Evolutionary conservation across 2,329 filamentous ascomycete species (phyloP), one percentile per base, ranked within the genome.

Genomic region (Hymenoscyphus linearis): DNA sequence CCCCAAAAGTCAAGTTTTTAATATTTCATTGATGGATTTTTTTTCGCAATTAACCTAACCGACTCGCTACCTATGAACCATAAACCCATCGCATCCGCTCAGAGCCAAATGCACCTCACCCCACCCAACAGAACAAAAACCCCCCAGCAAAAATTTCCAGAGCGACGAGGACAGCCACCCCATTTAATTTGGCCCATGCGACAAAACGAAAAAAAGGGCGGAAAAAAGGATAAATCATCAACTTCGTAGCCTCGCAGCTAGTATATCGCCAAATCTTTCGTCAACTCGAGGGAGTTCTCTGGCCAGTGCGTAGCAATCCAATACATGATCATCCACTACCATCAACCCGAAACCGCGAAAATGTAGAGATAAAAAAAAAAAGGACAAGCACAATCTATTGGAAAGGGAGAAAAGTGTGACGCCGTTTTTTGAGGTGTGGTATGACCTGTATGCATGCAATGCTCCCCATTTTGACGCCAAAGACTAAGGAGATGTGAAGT

Each of bases 371-470:
- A 53, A 31, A 9, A 27, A 26, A n/a, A 53, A 52, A 52, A 56
- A 31, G 25, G 40, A 47, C n/a, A 47, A 22, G 12, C 14, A 25
- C 40, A 18, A 47, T 47, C 40, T 47, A 47, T n/a, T 47, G 22
- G 22, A 60, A 61, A 52, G 61, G 57, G 18, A 31, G 40, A 56
- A 22, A 31, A 22, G 60, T 58, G 54, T 61, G 59, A 57, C 58
- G 58, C 62, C 55, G 56, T 64, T 60, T 63, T 40, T 36, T 14
- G 50, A 53, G 50, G 50, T 22, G 25, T 53, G 50, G 35, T 44
- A 27, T 57, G 50, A 53, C 50, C 50, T 53, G 50, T 53, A 53
- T 60, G 60, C 55, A 64, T 65, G 66, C 66, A 65, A 66, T 65
- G 65, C 63, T 60, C 34, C 50, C 31, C 13, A 36, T 54, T 25